These are phyloP conservation scores for Chionographis japonica DNA, from an alignment of 106 monocot species.

Conservation along the genomic window DNA sequence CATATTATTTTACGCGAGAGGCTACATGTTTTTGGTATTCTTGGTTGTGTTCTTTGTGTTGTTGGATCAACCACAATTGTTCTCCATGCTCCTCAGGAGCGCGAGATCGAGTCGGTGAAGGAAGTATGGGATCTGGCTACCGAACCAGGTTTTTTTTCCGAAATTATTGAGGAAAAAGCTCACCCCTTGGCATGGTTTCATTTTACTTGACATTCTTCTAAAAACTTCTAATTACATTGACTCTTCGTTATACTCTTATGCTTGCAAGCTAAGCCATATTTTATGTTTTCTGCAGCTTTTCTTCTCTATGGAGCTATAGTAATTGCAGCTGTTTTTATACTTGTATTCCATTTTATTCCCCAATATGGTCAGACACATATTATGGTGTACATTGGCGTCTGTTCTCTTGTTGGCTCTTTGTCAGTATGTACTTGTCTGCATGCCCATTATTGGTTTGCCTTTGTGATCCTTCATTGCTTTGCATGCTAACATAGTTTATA, in stretches of 20 bases:
- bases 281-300: conserved; percentile 51
- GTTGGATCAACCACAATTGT: conserved; percentile 93
- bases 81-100: conserved; percentile 91
- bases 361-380: conserved; percentile 83
- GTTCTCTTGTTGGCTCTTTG: conserved; percentile 82
- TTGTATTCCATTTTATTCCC: conserved; percentile 62
- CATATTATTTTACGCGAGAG: conserved; percentile 74
- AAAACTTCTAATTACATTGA: no score
- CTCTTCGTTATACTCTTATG: neutral
- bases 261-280: neutral
- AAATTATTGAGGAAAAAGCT: neutral
- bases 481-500: neutral
- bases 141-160: conserved; percentile 61
- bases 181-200: neutral
- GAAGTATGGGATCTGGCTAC: conserved; percentile 95
- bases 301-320: conserved; percentile 59
- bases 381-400: conserved; percentile 84
- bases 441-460: neutral
- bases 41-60: conserved; percentile 84
- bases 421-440: conserved; percentile 45
- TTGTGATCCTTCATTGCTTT: neutral
- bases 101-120: conserved; percentile 72
- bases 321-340: conserved; percentile 44
- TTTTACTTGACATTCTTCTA: neutral
- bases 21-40: conserved; percentile 85